Evolutionary conservation across 1,139 yeast species (phyloP).

Genomic region (Hemisphaericaspora subhashii): DNA sequence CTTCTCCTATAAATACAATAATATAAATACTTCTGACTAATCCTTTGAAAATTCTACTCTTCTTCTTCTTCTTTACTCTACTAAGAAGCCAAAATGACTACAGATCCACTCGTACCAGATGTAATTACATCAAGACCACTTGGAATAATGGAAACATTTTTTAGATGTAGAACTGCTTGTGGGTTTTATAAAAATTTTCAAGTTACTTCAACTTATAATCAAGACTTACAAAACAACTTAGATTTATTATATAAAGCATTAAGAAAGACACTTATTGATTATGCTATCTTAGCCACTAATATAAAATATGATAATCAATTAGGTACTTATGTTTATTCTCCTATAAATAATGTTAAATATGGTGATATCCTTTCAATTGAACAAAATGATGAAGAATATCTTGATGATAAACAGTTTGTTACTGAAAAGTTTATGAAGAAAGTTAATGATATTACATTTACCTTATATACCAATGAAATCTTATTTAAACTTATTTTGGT

Average conservation of each 20-base stretch:
- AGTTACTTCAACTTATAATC: slow-evolving; percentile 35
- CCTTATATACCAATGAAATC: slow-evolving; percentile 27
- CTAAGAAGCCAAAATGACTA: background rate
- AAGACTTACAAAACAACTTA: slow-evolving; percentile 17
- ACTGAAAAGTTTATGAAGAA: slow-evolving; percentile 31
- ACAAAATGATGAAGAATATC: slow-evolving; percentile 11
- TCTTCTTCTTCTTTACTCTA: too few relatives aligned
- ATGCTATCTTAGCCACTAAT: slow-evolving; percentile 36
- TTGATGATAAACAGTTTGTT: slow-evolving; percentile 21
- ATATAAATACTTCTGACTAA: too few relatives aligned
- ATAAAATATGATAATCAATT: slow-evolving; percentile 18
- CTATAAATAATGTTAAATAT: slow-evolving; percentile 23
- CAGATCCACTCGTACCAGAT: slow-evolving; percentile 1
- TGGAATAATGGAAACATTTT: slow-evolving; percentile 37
- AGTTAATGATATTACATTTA: slow-evolving; percentile 24
- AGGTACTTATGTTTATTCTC: slow-evolving; percentile 21
- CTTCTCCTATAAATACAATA: too few relatives aligned
- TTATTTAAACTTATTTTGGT: slow-evolving; percentile 32
- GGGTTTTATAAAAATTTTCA: slow-evolving; percentile 35
- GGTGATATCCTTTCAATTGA: slow-evolving; percentile 26
- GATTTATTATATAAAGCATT: slow-evolving; percentile 27
- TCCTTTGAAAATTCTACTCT: too few relatives aligned
- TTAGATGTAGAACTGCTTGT: slow-evolving; percentile 32
- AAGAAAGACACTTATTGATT: slow-evolving; percentile 33
- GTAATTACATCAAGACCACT: slow-evolving; percentile 22